Evolutionary conservation across 2,329 filamentous ascomycete genomes (phyloP).

Genomic region (Penicillium sp.): DNA sequence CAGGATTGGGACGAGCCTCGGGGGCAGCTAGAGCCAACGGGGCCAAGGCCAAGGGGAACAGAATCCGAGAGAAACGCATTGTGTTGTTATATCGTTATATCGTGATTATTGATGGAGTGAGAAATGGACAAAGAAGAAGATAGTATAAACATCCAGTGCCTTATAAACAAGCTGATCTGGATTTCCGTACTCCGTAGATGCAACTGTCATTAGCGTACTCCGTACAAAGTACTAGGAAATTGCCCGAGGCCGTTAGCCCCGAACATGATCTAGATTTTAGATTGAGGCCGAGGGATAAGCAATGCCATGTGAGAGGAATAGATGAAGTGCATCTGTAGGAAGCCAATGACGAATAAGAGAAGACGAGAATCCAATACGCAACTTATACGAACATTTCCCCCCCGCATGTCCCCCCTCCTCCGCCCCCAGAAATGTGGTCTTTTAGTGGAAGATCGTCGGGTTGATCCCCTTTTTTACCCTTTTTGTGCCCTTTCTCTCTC

Average conservation of each 20-base stretch:
- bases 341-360: background rate
- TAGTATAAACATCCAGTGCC: background rate
- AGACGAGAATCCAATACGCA: background rate
- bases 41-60: constrained; percentile 22
- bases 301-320: constrained; percentile 5
- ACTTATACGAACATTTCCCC: background rate
- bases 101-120: background rate
- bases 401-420: constrained; percentile 4
- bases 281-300: constrained; percentile 3
- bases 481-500: background rate
- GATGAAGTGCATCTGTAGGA: no score
- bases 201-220: no score
- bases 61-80: constrained; percentile 23
- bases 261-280: background rate
- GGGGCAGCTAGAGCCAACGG: constrained; percentile 22
- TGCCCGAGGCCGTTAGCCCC: background rate
- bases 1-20: constrained; percentile 24
- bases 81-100: constrained; percentile 2
- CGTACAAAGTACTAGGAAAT: background rate
- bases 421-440: constrained; percentile 10
- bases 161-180: constrained; percentile 6
- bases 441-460: constrained; percentile 8
- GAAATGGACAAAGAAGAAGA: background rate
- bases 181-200: no score
- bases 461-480: background rate